These are phyloP conservation scores for Cryptosporidium viatorum DNA, from an alignment of 169 alveolate species.

Conservation along the genomic window DNA sequence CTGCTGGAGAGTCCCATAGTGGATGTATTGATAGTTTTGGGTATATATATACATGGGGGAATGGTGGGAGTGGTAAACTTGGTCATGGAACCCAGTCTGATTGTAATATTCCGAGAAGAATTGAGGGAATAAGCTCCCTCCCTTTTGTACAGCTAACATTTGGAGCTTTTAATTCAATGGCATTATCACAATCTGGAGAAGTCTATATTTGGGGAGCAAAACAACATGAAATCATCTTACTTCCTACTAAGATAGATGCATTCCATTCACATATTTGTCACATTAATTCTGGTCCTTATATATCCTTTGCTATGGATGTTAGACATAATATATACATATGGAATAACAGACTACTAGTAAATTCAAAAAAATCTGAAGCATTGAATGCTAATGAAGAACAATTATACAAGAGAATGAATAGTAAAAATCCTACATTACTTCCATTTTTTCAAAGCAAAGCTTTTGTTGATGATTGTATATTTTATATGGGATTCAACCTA, in stretches of 20 bases:
- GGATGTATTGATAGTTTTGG: constrained; percentile 88
- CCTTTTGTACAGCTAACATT: constrained; percentile 50
- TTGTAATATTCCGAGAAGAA: constrained; percentile 39
- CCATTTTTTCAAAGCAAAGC: constrained; percentile 57
- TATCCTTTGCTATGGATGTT: constrained; percentile 60
- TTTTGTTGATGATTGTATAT: constrained; percentile 39
- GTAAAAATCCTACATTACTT: constrained; percentile 9
- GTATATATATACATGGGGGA: constrained; percentile 89
- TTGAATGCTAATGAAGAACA: constrained; percentile 6
- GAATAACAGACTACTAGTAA: constrained; percentile 26
- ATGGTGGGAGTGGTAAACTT: constrained; percentile 84
- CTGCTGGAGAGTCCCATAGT: constrained; percentile 89
- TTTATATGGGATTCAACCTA: constrained; percentile 40
- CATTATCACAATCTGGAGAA: constrained; percentile 47
- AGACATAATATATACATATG: constrained; percentile 29
- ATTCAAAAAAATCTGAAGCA: constrained; percentile 5
- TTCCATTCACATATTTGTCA: constrained; percentile 44
- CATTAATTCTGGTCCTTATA: constrained; percentile 43
- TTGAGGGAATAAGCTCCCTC: constrained; percentile 37
- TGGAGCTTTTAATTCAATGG: constrained; percentile 65
- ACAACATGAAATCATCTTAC: constrained; percentile 30
- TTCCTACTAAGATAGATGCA: constrained; percentile 34
- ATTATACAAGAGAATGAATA: constrained; percentile 45
- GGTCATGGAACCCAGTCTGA: constrained; percentile 80
- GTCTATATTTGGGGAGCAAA: constrained; percentile 63